Evolutionary conservation across 768 basidiomycete species (phyloP).

Genomic region (Boletus sp.): DNA sequence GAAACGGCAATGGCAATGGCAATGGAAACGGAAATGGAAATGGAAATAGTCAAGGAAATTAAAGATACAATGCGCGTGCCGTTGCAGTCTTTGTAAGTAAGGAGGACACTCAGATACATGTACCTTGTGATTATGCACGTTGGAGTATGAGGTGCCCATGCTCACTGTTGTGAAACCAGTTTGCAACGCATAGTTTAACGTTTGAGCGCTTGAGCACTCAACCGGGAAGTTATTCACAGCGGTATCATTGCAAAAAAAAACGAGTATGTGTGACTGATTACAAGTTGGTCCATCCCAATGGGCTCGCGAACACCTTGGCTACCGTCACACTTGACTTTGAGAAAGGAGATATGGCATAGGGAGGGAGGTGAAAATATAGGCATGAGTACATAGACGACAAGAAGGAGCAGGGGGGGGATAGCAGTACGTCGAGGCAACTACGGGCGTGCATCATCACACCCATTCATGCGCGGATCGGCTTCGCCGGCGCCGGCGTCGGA

Average conservation of each 20-base stretch:
- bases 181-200: neutral
- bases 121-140: neutral
- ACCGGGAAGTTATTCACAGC: neutral
- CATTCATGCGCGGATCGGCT: conserved; percentile 25
- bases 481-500: conserved; percentile 32
- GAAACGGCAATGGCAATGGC: too few relatives aligned
- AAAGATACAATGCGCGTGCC: neutral
- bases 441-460: neutral
- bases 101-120: neutral
- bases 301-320: neutral
- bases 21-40: neutral
- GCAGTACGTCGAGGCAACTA: neutral
- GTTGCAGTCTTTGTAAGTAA: neutral
- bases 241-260: conserved; percentile 1
- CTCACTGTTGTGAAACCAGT: neutral
- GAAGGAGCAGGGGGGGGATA: neutral
- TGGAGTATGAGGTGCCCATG: neutral
- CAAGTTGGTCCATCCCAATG: neutral
- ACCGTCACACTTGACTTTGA: neutral
- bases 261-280: neutral
- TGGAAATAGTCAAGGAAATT: neutral
- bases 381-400: conserved; percentile 34
- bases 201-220: neutral
- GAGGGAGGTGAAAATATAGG: conserved; percentile 11
- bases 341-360: conserved; percentile 25